Conservation (phyloP, 345 rosid species). For the Lumnitzera littorea region DNA sequence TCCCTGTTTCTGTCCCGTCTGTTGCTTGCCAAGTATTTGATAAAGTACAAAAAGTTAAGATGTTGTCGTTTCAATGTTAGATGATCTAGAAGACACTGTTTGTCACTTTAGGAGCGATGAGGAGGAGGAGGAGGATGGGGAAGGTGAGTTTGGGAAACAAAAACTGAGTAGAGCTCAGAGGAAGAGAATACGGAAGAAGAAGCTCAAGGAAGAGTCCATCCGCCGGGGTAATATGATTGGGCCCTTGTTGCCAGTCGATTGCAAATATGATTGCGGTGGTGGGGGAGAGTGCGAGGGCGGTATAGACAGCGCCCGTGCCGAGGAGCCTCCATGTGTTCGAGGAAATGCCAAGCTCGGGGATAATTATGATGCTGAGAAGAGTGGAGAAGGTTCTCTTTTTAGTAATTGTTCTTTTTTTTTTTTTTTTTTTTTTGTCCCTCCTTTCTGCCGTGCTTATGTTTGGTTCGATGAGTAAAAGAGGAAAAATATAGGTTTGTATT, state of each 20-base stretch:
- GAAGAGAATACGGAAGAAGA: conserved; percentile 63
- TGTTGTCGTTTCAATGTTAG: conserved; percentile 21
- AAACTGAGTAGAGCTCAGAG: conserved; percentile 68
- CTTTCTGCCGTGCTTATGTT: neutral
- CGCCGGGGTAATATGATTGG: conserved; percentile 51
- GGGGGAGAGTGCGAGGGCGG: neutral
- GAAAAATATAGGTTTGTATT: no score
- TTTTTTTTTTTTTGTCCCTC: neutral
- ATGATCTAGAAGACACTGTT: conserved; percentile 22
- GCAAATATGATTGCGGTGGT: neutral
- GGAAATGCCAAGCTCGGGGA: conserved; percentile 30
- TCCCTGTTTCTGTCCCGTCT: no score
- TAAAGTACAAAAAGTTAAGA: neutral
- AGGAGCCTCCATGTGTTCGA: conserved; percentile 39
- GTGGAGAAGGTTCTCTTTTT: conserved; percentile 1
- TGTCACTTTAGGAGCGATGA: conserved; percentile 16
- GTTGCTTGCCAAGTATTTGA: neutral
- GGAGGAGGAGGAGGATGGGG: conserved; percentile 14
- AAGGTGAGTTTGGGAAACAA: conserved; percentile 9
- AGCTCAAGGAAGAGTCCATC: conserved; percentile 47
- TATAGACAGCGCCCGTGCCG: conserved; percentile 5
- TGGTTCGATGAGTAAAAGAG: neutral
- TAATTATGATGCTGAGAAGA: conserved; percentile 6
- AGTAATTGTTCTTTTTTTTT: no score
- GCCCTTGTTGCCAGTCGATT: conserved; percentile 40